phyloP scores from a whole-genome alignment of 78 protist species.

The Dictyostelium purpureum region DNA sequence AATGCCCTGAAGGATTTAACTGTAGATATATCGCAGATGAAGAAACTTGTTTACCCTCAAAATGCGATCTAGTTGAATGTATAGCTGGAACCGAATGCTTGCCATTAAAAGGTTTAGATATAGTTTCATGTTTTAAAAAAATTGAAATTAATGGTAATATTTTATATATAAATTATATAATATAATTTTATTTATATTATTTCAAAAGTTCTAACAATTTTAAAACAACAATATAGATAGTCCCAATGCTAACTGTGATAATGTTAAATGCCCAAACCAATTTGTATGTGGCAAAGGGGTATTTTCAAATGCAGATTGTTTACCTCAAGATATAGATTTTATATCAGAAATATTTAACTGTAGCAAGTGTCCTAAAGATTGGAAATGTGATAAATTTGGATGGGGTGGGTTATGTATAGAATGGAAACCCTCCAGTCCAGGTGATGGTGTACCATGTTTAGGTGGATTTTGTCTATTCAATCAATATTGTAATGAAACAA shows the following conservation, averaged over 20 bases:
- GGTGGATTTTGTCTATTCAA: conserved; percentile 13
- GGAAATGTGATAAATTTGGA: conserved; percentile 57
- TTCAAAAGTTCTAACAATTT: not conserved
- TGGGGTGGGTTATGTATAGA: conserved; percentile 65
- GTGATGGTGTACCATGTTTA: conserved; percentile 3
- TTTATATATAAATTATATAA: not conserved
- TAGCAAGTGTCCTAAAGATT: not conserved
- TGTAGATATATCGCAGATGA: not conserved
- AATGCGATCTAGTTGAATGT: conserved; percentile 20
- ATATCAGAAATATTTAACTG: conserved; percentile 5
- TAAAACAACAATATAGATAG: not conserved
- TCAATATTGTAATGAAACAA: conserved; percentile 14
- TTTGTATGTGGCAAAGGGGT: conserved; percentile 29
- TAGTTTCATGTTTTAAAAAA: conserved; percentile 16
- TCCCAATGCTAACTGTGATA: not conserved
- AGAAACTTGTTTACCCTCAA: not conserved
- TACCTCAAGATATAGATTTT: conserved; percentile 9
- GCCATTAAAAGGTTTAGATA: not conserved
- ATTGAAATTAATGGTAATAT: not conserved
- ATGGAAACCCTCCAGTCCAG: not conserved
- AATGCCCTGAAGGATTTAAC: conserved; percentile 2
- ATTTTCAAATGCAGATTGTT: conserved; percentile 45
- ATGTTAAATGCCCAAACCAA: not conserved
- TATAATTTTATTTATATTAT: not conserved
- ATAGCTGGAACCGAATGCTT: not conserved